These are phyloP conservation scores for Trichosporon asahii DNA, from an alignment of 1,284 basidiomycete species.

Conservation along the genomic window DNA sequence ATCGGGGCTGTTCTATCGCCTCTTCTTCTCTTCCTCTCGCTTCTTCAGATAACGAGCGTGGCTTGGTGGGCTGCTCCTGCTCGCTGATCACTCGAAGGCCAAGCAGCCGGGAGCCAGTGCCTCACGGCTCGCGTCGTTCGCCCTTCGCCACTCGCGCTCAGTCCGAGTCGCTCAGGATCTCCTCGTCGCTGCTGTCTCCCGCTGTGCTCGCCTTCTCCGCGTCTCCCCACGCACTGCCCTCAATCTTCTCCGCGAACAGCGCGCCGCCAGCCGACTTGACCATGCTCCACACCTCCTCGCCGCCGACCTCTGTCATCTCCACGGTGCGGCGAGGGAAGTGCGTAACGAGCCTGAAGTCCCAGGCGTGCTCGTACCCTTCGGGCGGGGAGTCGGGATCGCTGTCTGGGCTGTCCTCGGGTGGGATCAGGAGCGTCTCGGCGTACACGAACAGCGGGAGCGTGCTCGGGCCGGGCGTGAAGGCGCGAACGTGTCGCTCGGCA, in stretches of 20 bases:
- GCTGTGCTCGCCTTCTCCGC: conserved; percentile 22
- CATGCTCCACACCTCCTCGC: conserved; percentile 41
- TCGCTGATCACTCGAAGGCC: no score
- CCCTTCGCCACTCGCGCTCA: no score
- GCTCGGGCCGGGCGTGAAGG: conserved; percentile 31
- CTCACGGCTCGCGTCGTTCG: no score
- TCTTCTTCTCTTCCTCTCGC: not conserved
- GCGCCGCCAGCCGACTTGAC: conserved; percentile 46
- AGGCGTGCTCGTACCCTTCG: conserved; percentile 35
- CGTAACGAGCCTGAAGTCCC: conserved; percentile 42
- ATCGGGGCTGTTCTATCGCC: not conserved
- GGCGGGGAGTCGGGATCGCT: conserved; percentile 40
- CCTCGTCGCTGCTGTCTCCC: conserved; percentile 31
- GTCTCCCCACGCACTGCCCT: conserved; percentile 36
- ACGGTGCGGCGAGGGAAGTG: conserved; percentile 45
- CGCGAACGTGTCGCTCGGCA: conserved; percentile 37
- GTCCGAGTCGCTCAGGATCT: conserved; percentile 24
- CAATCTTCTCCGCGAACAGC: conserved; percentile 46
- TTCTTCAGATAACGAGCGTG: not conserved
- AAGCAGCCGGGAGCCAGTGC: no score
- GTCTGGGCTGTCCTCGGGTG: conserved; percentile 23
- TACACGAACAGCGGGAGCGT: conserved; percentile 45
- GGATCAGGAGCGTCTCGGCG: conserved; percentile 47
- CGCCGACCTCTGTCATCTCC: conserved; percentile 29
- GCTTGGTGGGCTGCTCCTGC: not conserved